Evolutionary conservation across 805 yeast species (phyloP).

Genomic region (Yueomyces sinensis): DNA sequence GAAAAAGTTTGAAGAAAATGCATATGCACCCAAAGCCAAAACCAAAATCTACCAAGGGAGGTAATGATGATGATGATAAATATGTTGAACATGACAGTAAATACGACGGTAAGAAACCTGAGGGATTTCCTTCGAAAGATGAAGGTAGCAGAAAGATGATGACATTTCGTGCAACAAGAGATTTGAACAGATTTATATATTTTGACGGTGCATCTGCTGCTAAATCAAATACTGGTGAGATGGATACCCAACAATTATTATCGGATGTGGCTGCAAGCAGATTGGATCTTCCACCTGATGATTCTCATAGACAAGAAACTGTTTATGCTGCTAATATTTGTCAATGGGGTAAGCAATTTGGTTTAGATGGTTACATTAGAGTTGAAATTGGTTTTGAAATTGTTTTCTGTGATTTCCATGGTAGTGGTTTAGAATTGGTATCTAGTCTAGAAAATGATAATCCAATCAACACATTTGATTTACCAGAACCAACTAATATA

Average conservation of each 20-base stretch:
- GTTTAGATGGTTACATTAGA: conserved; percentile 45
- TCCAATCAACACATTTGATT: conserved; percentile 26
- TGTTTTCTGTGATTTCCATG: conserved; percentile 43
- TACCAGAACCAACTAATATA: conserved; percentile 24
- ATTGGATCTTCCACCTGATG: conserved; percentile 5
- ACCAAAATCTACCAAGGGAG: background rate
- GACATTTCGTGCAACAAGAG: conserved; percentile 35
- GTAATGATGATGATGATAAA: background rate
- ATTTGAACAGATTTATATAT: conserved; percentile 35
- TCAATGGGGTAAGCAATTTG: conserved; percentile 37
- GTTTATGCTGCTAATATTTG: conserved; percentile 38
- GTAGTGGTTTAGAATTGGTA: conserved; percentile 32
- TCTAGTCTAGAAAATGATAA: conserved; percentile 30
- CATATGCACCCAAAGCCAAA: background rate
- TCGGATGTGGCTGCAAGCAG: conserved; percentile 20
- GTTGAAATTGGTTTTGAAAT: conserved; percentile 51
- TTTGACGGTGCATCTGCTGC: conserved; percentile 67
- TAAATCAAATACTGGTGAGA: conserved; percentile 40
- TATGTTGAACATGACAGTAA: background rate
- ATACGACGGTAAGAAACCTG: background rate
- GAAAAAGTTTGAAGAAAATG: conserved; percentile 3
- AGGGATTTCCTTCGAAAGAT: background rate
- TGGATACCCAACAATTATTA: conserved; percentile 42
- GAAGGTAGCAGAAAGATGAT: conserved; percentile 5
- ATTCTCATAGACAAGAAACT: conserved; percentile 27